phyloP scores from a whole-genome alignment of 768 basidiomycete species.

The Baorangia bicolor region DNA sequence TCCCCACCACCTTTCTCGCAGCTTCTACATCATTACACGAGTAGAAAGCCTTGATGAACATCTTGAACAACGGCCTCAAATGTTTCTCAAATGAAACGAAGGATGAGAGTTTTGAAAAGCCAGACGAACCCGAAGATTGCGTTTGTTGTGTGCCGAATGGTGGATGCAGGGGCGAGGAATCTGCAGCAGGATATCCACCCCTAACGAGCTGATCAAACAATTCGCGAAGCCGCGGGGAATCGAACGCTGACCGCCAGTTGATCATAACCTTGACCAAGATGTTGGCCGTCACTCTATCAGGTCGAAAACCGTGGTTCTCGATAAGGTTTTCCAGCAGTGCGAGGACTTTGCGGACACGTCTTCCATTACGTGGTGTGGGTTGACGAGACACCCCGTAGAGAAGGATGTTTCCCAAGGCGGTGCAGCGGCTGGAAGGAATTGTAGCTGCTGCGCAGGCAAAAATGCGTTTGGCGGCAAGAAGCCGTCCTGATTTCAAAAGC shows the following conservation, averaged over 20 bases:
- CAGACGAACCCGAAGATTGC: constrained; percentile 13
- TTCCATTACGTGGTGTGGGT: constrained; percentile 39
- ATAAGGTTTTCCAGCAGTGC: constrained; percentile 43
- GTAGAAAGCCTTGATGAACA: constrained; percentile 69
- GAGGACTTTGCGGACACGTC: constrained; percentile 44
- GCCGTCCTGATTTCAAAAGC: constrained; percentile 35
- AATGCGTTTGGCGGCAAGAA: constrained; percentile 44
- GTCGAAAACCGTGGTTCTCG: constrained; percentile 46
- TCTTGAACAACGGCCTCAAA: constrained; percentile 67
- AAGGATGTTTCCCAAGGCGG: constrained; percentile 56
- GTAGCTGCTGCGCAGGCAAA: constrained; percentile 31
- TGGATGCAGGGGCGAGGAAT: constrained; percentile 30
- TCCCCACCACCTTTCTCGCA: constrained; percentile 52
- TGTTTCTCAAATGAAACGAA: constrained; percentile 56
- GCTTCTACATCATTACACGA: constrained; percentile 51
- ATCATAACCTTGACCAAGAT: constrained; percentile 63
- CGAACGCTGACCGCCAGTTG: constrained; percentile 46
- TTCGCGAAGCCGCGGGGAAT: constrained; percentile 42
- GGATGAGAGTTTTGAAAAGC: constrained; percentile 39
- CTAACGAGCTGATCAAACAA: constrained; percentile 67
- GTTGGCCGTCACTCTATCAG: constrained; percentile 71
- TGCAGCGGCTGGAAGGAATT: constrained; percentile 35
- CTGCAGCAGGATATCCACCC: constrained; percentile 53
- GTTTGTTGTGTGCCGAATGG: constrained; percentile 45
- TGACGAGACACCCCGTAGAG: constrained; percentile 43